These are phyloP conservation scores for Begonia peltatifolia DNA, from an alignment of 306 rosid genomes.

Conservation along the genomic window DNA sequence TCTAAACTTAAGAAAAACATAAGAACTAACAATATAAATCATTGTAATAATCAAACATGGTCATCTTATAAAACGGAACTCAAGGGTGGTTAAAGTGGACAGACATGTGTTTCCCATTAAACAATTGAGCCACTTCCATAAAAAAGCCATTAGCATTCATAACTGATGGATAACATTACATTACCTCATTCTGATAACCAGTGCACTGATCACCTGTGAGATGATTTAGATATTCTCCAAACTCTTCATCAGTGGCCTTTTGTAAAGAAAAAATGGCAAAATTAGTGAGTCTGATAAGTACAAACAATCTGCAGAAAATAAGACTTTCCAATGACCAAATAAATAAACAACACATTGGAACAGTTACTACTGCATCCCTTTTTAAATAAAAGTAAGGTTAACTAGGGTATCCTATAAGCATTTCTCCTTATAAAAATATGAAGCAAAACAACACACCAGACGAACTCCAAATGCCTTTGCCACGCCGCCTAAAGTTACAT, in stretches of 20 bases:
- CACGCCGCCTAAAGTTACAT: slow-evolving; percentile 74
- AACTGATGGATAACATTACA: background rate
- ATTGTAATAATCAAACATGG: background rate
- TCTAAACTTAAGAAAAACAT: too few relatives aligned
- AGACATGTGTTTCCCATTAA: background rate
- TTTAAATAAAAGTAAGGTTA: too few relatives aligned
- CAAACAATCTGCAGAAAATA: background rate
- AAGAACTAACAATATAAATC: background rate
- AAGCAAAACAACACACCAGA: slow-evolving; percentile 50
- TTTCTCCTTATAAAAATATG: background rate
- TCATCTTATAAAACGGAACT: background rate
- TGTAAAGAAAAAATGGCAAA: slow-evolving; percentile 6
- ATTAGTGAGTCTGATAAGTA: background rate
- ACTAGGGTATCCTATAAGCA: too few relatives aligned
- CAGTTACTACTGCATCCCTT: too few relatives aligned
- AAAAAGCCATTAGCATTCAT: background rate
- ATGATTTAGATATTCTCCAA: slow-evolving; percentile 81
- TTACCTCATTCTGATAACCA: slow-evolving; percentile 78
- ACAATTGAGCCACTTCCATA: too few relatives aligned
- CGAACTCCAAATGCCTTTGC: slow-evolving; percentile 94
- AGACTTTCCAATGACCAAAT: background rate
- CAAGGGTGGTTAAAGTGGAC: background rate
- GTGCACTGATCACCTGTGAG: slow-evolving; percentile 64
- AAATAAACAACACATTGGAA: too few relatives aligned
- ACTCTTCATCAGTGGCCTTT: slow-evolving; percentile 97